Evolutionary conservation across 768 basidiomycete genomes (phyloP).

Genomic region (Auriscalpium orientale): DNA sequence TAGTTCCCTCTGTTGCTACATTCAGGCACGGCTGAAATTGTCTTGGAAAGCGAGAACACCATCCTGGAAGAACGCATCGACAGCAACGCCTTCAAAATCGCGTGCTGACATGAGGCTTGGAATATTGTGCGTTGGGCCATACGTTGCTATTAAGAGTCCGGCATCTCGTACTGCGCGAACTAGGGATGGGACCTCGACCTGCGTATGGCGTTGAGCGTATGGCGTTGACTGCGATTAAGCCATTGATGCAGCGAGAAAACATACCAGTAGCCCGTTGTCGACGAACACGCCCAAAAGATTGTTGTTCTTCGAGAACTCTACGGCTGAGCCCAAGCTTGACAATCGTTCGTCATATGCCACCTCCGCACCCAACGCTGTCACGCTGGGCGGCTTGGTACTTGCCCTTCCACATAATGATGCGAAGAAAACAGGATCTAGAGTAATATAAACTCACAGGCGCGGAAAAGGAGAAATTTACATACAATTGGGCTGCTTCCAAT

Average conservation of each 20-base stretch:
- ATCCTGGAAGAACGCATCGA: slow-evolving; percentile 64
- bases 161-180: slow-evolving; percentile 84
- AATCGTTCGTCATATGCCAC: slow-evolving; percentile 42
- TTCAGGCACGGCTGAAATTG: slow-evolving; percentile 56
- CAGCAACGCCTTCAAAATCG: slow-evolving; percentile 37
- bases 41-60: slow-evolving; percentile 65
- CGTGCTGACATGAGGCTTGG: slow-evolving; percentile 26
- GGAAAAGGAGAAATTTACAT: slow-evolving; percentile 23
- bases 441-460: slow-evolving; percentile 1
- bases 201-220: slow-evolving; percentile 4
- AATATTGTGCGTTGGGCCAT: slow-evolving; percentile 48
- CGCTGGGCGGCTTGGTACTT: slow-evolving; percentile 29
- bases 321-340: slow-evolving; percentile 78
- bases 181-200: slow-evolving; percentile 86
- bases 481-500: slow-evolving; percentile 99
- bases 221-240: slow-evolving; percentile 3
- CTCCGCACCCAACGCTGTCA: slow-evolving; percentile 30
- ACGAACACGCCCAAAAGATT: slow-evolving; percentile 90
- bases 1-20: neutral
- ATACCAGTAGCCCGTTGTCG: slow-evolving; percentile 79
- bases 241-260: slow-evolving; percentile 20
- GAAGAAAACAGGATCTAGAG: slow-evolving; percentile 89
- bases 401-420: slow-evolving; percentile 77
- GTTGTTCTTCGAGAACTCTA: slow-evolving; percentile 88
- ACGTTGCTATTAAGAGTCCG: slow-evolving; percentile 80